Base-by-base conservation (phyloP, 441 rosid species). In the Lepidium campestre region DNA sequence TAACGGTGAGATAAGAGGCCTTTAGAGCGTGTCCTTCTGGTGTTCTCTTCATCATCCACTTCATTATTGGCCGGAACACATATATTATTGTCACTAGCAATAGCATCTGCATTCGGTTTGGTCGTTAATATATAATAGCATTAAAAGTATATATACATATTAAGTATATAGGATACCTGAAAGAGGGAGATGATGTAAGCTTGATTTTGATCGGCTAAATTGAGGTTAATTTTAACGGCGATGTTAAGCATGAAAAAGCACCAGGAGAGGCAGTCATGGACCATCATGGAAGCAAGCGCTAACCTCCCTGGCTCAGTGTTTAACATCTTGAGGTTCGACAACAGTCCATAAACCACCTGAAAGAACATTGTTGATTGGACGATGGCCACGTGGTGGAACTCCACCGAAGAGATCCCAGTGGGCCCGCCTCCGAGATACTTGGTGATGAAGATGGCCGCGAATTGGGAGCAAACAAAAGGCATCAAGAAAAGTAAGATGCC, bases 221-320 rank as follows among this genome's bases (percentile, higher is more conserved):
- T 11, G 29, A 31, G 17, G 44, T 66, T 59, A 29, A 23, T 13
- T 29, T 45, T 53, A 47, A 73, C 8, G 52, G 72, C 72, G 39
- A 73, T 66, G 37, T 59, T 53, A 14, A 67, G 0, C 42, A 66
- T 57, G 32, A 56, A 59, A 23, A 56, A 44, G 0, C 49, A 19
- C 78, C 77, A 74, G 32, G 78, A 53, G 55, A 59, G 19, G 42
- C 73, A 19, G 34, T 81, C 72, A 42, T 76, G 74, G 1, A 82
- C 73, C 76, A 82, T 70, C 15, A 85, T 73, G 48, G 85, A 78
- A 23, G 85, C 77, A 9, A 81, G 73, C 4, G 87, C 83, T 6
- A 82, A 77, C 45, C 86, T 81, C 41, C 85, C 85, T 4, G 82
- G 72, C 68, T 85, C 85, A 3, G 87, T 75, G 55, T 82, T 85